Base-by-base conservation (phyloP, 495 filamentous ascomycete genomes). In the Glutinoglossum americanum region DNA sequence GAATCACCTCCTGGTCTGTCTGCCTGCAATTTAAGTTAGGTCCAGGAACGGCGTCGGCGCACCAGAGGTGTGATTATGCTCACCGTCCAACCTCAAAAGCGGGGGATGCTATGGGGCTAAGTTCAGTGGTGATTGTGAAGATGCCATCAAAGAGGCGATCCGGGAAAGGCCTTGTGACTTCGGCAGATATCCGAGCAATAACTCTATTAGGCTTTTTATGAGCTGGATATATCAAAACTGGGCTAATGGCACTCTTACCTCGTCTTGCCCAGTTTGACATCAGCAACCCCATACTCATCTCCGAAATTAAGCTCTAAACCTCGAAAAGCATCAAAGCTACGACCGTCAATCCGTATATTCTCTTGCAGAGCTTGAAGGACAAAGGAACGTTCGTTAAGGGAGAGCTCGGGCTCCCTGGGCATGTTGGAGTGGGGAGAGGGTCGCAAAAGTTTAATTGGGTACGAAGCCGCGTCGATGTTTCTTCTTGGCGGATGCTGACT, bases 81-180 rank as follows among this genome's bases (percentile, higher is more conserved):
- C 78, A 86, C 73, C 87, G 76, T 67, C 84, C 85, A 62, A 83
- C 77, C 68, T 95, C 89, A 74, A 93, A 93, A 27, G 84, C 80
- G 13, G 92, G 89, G 28, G 87, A 89, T 25, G 85, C 82, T 83
- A 98, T 89, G n/a, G 88, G 85, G 53, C 80, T 83, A 61, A 98
- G 77, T 68, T 98, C 92, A 59, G 89, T 82, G 30, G 80, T 77
- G 66, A 98, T 96, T 55, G 78, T 85, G 71, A 97, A 96, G 65
- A 92, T 76, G 64, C 92, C 92, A 65, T 96, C 90, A 64, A 94
- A 94, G 53, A 88, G 89, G 28, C 92, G 82, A 67, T 96, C 90
- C 48, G 83, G 71, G 65, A 80, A 87, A 41, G 92, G 92, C 55
- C 82, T 76, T 17, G 83, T 80, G 45, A 97, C 82, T 71, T 90